Base-by-base conservation (phyloP, 2,329 filamentous ascomycete species). In the Cercospora berteroae region DNA sequence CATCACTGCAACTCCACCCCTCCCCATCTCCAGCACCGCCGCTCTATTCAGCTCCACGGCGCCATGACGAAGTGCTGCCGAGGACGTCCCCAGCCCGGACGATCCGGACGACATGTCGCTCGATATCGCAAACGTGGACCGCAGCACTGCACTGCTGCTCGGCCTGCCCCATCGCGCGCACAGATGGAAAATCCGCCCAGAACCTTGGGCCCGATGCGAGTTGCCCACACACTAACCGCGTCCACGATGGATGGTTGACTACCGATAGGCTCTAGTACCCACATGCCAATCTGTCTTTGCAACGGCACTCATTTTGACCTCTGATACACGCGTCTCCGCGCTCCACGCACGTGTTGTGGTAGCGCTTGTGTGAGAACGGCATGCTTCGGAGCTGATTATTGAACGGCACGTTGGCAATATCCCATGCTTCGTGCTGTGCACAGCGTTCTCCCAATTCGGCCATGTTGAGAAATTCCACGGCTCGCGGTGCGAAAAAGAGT, bases 221-320 rank as follows among this genome's bases (percentile, higher is more conserved):
- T 31, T 57, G 62, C 62, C 63, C 48, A 27, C 33, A 39, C 33
- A 39, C 33, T 39, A 39, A n/a, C 13, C 33, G 33, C 33, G 13
- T 16, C 55, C 23, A 29, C 27, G 44, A 39, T 48, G 25, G 18
- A 67, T 48, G 56, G 60, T 39, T 56, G 60, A 31, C 39, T 58
- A 48, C 65, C 65, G 65, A 67, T 67, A 67, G 65, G 65, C 65
- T 64, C 59, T 42, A 29, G 39, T 57, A 29, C 23, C 62, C 64
- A 56, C 64, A 62, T 64, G 60, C 60, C 36, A 63, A 63, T 67
- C 60, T 63, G 58, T 44, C 39, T 13, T 29, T 29, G 18, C 52
- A 56, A 56, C 52, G 52, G 52, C 52, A 57, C 52, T 57, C 52
- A 57, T 57, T 57, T 31, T 57, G 52, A 57, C 20, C 52, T 27